Base-by-base conservation (phyloP, 495 filamentous ascomycete species). In the Penicillium daleae region DNA sequence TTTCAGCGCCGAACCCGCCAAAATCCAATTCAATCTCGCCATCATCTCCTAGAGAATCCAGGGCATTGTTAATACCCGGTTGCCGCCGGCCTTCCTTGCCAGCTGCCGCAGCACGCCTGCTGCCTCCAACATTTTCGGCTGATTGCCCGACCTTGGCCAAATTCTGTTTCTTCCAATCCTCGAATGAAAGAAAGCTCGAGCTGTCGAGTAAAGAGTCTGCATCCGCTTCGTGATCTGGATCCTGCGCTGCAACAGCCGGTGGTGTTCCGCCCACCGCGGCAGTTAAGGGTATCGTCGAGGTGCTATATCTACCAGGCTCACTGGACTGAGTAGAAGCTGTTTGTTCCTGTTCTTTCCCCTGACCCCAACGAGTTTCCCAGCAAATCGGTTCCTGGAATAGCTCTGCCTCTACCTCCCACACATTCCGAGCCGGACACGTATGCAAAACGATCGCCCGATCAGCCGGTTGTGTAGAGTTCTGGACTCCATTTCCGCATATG, bases 141-240 rank as follows among this genome's bases (percentile, higher is more conserved):
- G 93, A 93, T 69, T 96, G 93, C 3, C 92, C 95, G 4, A 86
- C 89, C 69, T 91, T 92, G 35, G 87, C 92, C 13, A 97, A 80
- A 74, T 96, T 97, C 80, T 93, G 91, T 69, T 90, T 91, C 78
- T 96, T 97, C 95, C 95, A 99, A 65, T 98, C 94, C 70, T 97
- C 95, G 67, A 99, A 99, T 0, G 95, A 97, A 55, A 99, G 89
- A 71, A 99, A 98, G 32, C 92, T 88, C 31, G 87, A 88, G 39
- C 90, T 89, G 66, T 93, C 90, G 8, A 97, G 83, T 19, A 90
- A 86, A 0, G 88, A 90, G 29, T 90, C 87, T 13, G 78, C 74
- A 40, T 92, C 89, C 29, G 74, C 63, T 26, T 88, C 85, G 13
- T 66, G 66, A 13, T 78, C 75, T 31, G 66, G 29, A 27, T 21